Evolutionary conservation across 495 filamentous ascomycete genomes (phyloP), one percentile per base, ranked within the genome.

Genomic region (Penicillium daleae): DNA sequence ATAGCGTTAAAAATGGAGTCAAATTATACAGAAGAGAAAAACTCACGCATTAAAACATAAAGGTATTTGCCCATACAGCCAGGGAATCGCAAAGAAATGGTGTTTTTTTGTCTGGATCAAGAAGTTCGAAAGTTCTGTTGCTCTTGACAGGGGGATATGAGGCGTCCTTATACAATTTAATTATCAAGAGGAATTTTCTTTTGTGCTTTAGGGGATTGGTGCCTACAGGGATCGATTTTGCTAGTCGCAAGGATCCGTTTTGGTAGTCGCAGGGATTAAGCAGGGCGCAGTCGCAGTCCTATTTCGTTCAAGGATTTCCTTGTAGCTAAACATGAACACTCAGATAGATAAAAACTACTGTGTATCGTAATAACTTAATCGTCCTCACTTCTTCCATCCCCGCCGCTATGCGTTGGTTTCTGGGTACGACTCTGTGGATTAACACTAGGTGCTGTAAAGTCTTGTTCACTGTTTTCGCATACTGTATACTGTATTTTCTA

Each of bases 321-420:
- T 6, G 3, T n/a, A 17, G 35, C 35, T 37, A 37, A 37, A 15
- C 35, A 37, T 4, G 35, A 37, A 15, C 13, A 37, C 35, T 15
- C 13, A 37, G 2, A 37, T 17, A 2, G 35, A 37, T 37, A 37
- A 15, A 37, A 2, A 37, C 1, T 2, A 37, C 29, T 3, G 13
- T 37, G 15, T 37, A 37, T 37, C 15, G 9, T 13, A 37, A 15
- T 37, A 9, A 42, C 39, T 42, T 50, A n/a, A n/a, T n/a, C n/a
- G n/a, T n/a, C n/a, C n/a, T n/a, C n/a, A n/a, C n/a, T n/a, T 27
- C 46, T 15, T 13, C 46, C n/a, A 27, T 50, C 27, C 22, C 46
- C 13, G 15, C 46, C 46, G 46, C 26, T n/a, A 50, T 50, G 46
- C 46, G 46, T 50, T 50, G 22, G 46, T 50, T 50, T 27, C 21